These are phyloP conservation scores for Tetrapisispora phaffii DNA, from an alignment of 805 yeast species.

Conservation along the genomic window DNA sequence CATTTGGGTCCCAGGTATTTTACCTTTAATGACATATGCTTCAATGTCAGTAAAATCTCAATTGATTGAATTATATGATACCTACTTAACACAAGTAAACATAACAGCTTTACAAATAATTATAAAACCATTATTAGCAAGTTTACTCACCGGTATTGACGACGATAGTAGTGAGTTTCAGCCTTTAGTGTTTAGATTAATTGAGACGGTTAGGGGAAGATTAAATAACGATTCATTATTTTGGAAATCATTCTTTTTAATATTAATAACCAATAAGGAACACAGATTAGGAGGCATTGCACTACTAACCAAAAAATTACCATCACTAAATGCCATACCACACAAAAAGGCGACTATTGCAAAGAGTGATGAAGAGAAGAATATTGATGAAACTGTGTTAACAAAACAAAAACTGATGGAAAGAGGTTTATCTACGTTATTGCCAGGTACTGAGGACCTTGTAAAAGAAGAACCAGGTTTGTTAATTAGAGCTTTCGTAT, in stretches of 20 bases:
- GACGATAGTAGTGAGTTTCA: conserved; percentile 86
- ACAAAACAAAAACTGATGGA: background rate
- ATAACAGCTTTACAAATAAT: conserved; percentile 41
- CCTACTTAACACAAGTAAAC: conserved; percentile 45
- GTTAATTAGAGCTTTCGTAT: conserved; percentile 62
- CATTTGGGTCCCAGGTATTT: conserved; percentile 83
- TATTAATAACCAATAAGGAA: conserved; percentile 68
- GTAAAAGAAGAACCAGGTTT: conserved; percentile 72
- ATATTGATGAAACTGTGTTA: background rate
- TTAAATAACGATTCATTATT: conserved; percentile 62
- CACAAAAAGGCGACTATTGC: background rate
- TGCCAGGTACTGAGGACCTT: conserved; percentile 47
- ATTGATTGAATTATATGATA: conserved; percentile 53
- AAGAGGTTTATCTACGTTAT: conserved; percentile 35
- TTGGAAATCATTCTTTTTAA: conserved; percentile 75
- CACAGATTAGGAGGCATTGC: conserved; percentile 73
- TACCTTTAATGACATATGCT: conserved; percentile 82
- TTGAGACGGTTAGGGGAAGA: conserved; percentile 49
- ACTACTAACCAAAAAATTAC: conserved; percentile 56
- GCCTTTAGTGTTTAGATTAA: conserved; percentile 44
- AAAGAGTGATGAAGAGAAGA: background rate
- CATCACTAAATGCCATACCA: conserved; percentile 37
- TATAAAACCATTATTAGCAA: conserved; percentile 59
- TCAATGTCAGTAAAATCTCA: conserved; percentile 82
- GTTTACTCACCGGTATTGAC: conserved; percentile 79